Base-by-base conservation (phyloP, 2,329 filamentous ascomycete species). In the Diaporthe humulicola region DNA sequence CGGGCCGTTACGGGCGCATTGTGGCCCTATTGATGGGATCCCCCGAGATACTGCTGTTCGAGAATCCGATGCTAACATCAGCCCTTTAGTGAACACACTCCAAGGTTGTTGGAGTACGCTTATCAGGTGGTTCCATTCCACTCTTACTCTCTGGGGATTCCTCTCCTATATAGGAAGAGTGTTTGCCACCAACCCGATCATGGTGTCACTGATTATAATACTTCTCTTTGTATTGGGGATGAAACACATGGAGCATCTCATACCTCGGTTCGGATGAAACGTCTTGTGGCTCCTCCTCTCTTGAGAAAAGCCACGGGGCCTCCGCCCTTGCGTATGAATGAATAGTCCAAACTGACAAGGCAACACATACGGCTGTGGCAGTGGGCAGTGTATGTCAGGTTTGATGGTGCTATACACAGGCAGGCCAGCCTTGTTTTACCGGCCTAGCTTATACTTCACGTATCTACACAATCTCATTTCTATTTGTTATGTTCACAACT, bases 381-480 rank as follows among this genome's bases (percentile, higher is more conserved):
- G n/a, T 54, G 64, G 12, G 19, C 64, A 69, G 30, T 54, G 33
- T 48, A 54, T 30, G 12, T 8, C 25, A 15, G 48, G 40, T 7
- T 33, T 10, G 10, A 48, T 42, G 28, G 28, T 33, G 30, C 22
- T 67, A 10, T 52, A 15, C 2, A 19, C n/a, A 28, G 33, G 33
- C 45, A 69, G 64, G 45, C 17, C 45, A 54, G 33, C 25, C 17
- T 19, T 52, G n/a, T 30, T 69, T 25, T 40, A n/a, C 33, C 17
- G 48, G 38, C 17, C 45, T 25, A 30, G n/a, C 33, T 40, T 54
- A 40, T 2, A 28, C 17, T 38, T 40, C 17, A 40, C 45, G 28
- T 54, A 54, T 54, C n/a, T 54, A 54, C n/a, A 69, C 33, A 40
- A 69, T 69, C 48, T 69, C n/a, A 40, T 28, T 54, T 28, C 48